Evolutionary conservation across 2,329 filamentous ascomycete genomes (phyloP).

Genomic region (Fusarium sp.): DNA sequence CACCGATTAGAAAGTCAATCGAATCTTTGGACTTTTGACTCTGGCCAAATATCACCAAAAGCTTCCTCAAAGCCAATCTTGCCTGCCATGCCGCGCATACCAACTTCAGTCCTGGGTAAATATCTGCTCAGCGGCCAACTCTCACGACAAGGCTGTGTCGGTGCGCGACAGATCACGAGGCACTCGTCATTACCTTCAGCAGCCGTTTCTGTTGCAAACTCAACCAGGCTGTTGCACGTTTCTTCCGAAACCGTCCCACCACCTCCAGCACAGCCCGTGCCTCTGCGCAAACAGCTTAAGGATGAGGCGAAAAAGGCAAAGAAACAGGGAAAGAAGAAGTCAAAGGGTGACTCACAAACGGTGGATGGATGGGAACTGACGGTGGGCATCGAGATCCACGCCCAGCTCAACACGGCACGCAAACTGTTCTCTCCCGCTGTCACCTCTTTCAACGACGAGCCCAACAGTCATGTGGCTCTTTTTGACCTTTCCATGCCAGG

Average conservation of each 20-base stretch:
- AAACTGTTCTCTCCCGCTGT: conserved; percentile 89
- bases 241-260: conserved; percentile 40
- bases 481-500: conserved; percentile 94
- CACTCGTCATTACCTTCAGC: conserved; percentile 28
- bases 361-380: conserved; percentile 88
- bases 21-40: not conserved
- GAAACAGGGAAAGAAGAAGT: conserved; percentile 66
- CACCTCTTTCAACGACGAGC: conserved; percentile 73
- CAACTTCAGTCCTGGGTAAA: conserved; percentile 58
- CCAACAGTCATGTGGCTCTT: conserved; percentile 88
- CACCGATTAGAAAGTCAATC: not conserved
- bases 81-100: conserved; percentile 61
- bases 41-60: not conserved
- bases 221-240: conserved; percentile 48
- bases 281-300: conserved; percentile 79
- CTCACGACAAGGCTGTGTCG: conserved; percentile 56
- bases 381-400: conserved; percentile 96
- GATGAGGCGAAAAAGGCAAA: conserved; percentile 78
- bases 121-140: conserved; percentile 63
- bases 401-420: conserved; percentile 87
- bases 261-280: conserved; percentile 50
- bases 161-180: conserved; percentile 23
- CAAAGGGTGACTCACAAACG: conserved; percentile 61
- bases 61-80: too few species aligned
- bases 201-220: conserved; percentile 13